phyloP scores from a whole-genome alignment of 768 basidiomycete genomes.

The Leccinum truebloodii region DNA sequence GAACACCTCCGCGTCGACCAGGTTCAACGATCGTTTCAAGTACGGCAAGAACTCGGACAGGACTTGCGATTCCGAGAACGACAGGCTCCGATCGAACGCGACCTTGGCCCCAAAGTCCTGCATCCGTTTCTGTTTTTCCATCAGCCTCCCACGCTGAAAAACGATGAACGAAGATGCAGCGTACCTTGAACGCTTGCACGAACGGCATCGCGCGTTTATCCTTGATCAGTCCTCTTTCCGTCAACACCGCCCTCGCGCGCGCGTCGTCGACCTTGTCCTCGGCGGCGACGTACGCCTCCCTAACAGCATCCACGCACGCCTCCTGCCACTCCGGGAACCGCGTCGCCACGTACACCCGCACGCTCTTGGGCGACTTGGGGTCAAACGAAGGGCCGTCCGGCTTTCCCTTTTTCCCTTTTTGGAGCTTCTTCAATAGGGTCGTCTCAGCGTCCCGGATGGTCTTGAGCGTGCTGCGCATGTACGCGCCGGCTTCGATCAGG shows the following conservation, averaged over 20 bases:
- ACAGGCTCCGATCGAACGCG: conserved; percentile 80
- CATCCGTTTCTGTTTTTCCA: conserved; percentile 68
- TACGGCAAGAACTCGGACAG: conserved; percentile 74
- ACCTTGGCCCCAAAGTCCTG: conserved; percentile 68
- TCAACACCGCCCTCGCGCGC: conserved; percentile 68
- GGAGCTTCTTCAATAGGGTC: conserved; percentile 72
- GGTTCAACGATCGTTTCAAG: conserved; percentile 71
- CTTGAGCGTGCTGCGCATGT: conserved; percentile 92
- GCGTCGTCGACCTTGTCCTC: conserved; percentile 78
- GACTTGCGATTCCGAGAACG: conserved; percentile 80
- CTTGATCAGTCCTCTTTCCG: conserved; percentile 80
- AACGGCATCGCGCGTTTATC: conserved; percentile 98
- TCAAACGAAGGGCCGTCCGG: conserved; percentile 62
- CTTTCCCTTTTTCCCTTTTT: conserved; percentile 70
- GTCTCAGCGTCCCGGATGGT: conserved; percentile 88
- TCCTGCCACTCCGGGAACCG: conserved; percentile 96
- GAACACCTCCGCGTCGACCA: conserved; percentile 70
- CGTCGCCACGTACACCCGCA: conserved; percentile 88
- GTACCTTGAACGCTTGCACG: conserved; percentile 89
- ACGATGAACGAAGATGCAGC: not conserved
- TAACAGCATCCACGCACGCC: conserved; percentile 70
- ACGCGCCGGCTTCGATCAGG: conserved; percentile 70
- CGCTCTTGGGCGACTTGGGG: conserved; percentile 80
- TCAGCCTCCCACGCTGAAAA: not conserved
- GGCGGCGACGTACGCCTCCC: conserved; percentile 60